Evolutionary conservation across 2,329 filamentous ascomycete species (phyloP), one percentile per base, ranked within the genome.

Genomic region (Botrytis tulipae): DNA sequence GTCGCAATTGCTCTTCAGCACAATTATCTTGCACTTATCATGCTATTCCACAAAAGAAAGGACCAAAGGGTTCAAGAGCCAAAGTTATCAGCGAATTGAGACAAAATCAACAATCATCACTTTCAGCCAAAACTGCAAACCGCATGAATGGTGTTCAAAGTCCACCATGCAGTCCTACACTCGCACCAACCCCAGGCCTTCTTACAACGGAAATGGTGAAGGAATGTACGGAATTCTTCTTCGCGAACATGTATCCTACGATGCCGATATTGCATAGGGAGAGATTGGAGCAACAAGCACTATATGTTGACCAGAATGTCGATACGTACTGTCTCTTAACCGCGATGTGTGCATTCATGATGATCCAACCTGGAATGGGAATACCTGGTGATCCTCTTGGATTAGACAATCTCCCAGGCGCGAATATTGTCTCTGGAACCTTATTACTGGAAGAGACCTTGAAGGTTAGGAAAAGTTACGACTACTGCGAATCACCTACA

Each of bases 11-110:
- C 82, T 85, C 86, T 20, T 88, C 90, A 12, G 89, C 91, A 10
- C 87, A 89, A 78, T 85, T 93, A 29, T 85, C 87, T 20, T 93
- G 91, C 84, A 93, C 91, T 44, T 93, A 93, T 85, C 90, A 92
- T 83, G 89, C 90, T 48, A 89, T 93, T 51, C 91, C 91, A 2
- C 91, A 92, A 83, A 93, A 93, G 84, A 93, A 93, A 81, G 91
- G 91, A 1, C 91, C 91, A 61, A 93, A 93, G 82, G 91, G 91
- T 76, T 92, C 90, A 46, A 85, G 91, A 75, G 92, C 92, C 69
- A 93, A 93, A 82, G 90, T 93, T 74, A 92, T 93, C 81, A 92
- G 90, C 79, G 91, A 93, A 79, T 82, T 93, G 75, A 87, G 91
- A 76, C 90, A 91, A 79, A 91, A 86, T 0, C 91, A 93, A 79